phyloP scores from a whole-genome alignment of 2,329 filamentous ascomycete genomes.

The Microdochium bolleyi region DNA sequence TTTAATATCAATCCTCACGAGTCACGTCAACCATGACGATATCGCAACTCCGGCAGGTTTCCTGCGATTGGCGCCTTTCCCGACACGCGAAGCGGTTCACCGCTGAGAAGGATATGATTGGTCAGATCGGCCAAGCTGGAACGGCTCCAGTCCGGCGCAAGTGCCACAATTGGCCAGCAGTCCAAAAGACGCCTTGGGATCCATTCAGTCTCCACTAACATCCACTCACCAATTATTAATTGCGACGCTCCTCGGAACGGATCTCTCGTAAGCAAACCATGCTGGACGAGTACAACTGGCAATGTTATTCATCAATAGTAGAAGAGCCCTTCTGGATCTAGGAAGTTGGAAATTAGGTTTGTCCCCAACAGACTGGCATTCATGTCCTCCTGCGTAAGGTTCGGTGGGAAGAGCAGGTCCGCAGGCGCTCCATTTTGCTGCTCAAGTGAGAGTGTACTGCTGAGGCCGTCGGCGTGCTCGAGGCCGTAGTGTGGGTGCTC shows the following conservation, averaged over 20 bases:
- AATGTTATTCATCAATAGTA: neutral
- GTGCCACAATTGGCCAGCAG: too few species aligned
- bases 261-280: too few species aligned
- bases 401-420: neutral
- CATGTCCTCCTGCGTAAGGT: neutral
- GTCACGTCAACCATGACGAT: too few species aligned
- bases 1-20: too few species aligned
- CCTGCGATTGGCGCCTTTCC: too few species aligned
- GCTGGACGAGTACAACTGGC: too few species aligned
- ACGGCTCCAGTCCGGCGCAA: too few species aligned
- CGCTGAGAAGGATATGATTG: too few species aligned
- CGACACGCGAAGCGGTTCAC: too few species aligned
- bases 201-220: neutral
- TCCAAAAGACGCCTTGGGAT: neutral
- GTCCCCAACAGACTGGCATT: neutral
- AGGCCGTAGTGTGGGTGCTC: neutral
- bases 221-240: neutral
- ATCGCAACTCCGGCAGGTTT: too few species aligned
- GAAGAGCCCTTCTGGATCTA: neutral
- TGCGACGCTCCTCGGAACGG: too few species aligned
- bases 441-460: neutral
- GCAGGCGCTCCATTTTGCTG: neutral
- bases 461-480: neutral
- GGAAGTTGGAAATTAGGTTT: neutral
- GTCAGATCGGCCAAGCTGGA: too few species aligned